Evolutionary conservation across 2,329 filamentous ascomycete genomes (phyloP), one percentile per base, ranked within the genome.

Genomic region (Lasiodiplodia gonubiensis): DNA sequence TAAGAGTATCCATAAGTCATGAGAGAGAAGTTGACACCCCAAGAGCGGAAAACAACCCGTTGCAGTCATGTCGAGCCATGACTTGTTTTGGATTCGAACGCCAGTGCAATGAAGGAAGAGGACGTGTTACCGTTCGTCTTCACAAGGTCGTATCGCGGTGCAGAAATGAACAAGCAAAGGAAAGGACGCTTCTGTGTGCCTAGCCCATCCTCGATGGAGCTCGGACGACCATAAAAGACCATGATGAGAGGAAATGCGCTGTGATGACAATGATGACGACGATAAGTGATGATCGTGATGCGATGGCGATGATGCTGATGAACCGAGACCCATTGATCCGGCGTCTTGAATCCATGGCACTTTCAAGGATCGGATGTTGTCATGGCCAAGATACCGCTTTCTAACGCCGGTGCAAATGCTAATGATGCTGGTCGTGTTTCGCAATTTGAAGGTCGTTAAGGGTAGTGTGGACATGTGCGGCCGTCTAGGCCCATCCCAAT

Each of bases 1-100:
- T 30, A 61, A 63, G 30, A 63, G 59, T 51, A 63, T 63, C 59
- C 59, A 63, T 63, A 51, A 63, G 59, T 63, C 59, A 49, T 63
- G 46, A 63, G 46, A 37, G 16, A 51, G 16, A 37, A 37, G 5
- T 16, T 37, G 46, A 63, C 59, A 63, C 42, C 59, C 27, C 30
- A 25, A 63, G 46, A 48, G 55, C 39, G 39, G 35, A 60, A 60
- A 46, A 46, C 39, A 63, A 63, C 39, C 59, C 59, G 30, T 51
- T 51, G 30, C 59, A 51, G 59, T 51, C 42, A 51, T 48, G 39
- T 30, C 11, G 16, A 51, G 59, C 59, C 21, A 21, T 35, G 59
- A 63, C 59, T 37, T 63, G 59, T 63, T 51, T 63, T 51, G 59
- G 30, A 18, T 63, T 63, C 59, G 46, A 63, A 63, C 59, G 59